Base-by-base conservation (phyloP, 345 rosid genomes). In the Arabidopsis arenosa region DNA sequence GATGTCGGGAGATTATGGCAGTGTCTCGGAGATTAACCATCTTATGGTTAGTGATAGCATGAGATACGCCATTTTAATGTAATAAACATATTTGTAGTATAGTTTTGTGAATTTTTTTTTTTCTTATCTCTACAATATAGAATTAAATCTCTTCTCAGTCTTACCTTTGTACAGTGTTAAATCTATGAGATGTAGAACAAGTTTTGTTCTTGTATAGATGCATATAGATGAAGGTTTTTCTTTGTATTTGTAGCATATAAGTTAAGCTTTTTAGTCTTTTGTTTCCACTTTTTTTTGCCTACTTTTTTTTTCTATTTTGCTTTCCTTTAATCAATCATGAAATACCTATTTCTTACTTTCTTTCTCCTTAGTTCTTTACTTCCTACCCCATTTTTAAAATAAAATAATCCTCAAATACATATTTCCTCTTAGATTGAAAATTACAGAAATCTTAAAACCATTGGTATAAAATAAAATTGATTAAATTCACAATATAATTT, bases 31-130 rank as follows among this genome's bases (percentile, higher is more conserved):
- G 76, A 84, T 91, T 83, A 93, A 93, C 60, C 92, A 91, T 83
- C 84, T 89, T 23, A 88, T 93, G 90, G 97, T 89, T 18, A 87
- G 88, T 73, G 97, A 93, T 75, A 84, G 98, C 80, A 85, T 91
- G 96, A 90, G 96, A 54, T 91, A 93, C 63, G 92, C 98, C 30
- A 91, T 93, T 85, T 81, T 91, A 83, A 88, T 93, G 96, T 93
- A 91, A 81, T 44, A 36, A 30, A n/a, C 17, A 15, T 17, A 47
- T 5, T 35, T 5, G 4, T 28, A 28, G 32, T 35, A 35, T 35
- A 5, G 7, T 49, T 49, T 14, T 18, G 8, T 18, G 26, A 23
- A 23, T 49, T 48, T 49, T 17, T 48, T 8, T 49, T 3, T 49
- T 28, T 28, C 32, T 28, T 28, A 28, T 28, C 32, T 28, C 32